These are phyloP conservation scores for Linum usitatissimum DNA, from an alignment of 345 rosid genomes.

Conservation along the genomic window DNA sequence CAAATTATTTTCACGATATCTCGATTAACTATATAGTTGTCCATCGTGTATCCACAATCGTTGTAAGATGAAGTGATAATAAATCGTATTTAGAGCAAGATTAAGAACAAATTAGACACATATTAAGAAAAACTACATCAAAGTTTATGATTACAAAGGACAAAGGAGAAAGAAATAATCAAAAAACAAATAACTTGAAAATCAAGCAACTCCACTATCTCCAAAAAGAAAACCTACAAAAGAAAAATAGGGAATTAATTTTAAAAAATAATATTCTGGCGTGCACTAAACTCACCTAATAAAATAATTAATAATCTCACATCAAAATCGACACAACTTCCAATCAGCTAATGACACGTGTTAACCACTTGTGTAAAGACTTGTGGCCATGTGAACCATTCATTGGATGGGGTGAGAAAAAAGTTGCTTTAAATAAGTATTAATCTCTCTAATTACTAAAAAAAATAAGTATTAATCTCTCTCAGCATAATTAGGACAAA, in stretches of 20 bases:
- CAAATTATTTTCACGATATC: no score
- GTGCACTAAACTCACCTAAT: slow-evolving; percentile 30
- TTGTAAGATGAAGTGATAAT: not conserved
- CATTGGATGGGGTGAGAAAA: slow-evolving; percentile 45
- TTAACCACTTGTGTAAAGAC: slow-evolving; percentile 26
- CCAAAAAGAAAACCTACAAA: not conserved
- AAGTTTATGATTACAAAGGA: not conserved
- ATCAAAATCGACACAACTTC: slow-evolving; percentile 22
- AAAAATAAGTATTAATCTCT: no score
- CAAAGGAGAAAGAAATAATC: not conserved
- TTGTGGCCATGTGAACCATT: slow-evolving; percentile 40
- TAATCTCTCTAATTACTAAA: no score
- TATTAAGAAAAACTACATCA: no score
- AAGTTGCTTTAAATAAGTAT: no score
- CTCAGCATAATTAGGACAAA: no score
- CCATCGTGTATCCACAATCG: slow-evolving; percentile 23
- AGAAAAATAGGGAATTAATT: not conserved
- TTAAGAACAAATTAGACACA: not conserved
- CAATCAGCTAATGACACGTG: slow-evolving; percentile 19
- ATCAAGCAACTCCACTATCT: slow-evolving; percentile 31
- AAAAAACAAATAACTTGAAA: slow-evolving; percentile 29
- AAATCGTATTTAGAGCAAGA: no score
- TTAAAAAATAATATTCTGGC: slow-evolving; percentile 34
- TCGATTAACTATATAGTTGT: no score
- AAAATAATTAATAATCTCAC: slow-evolving; percentile 19